These are phyloP conservation scores for Prunus mira DNA, from an alignment of 306 rosid species.

Conservation along the genomic window DNA sequence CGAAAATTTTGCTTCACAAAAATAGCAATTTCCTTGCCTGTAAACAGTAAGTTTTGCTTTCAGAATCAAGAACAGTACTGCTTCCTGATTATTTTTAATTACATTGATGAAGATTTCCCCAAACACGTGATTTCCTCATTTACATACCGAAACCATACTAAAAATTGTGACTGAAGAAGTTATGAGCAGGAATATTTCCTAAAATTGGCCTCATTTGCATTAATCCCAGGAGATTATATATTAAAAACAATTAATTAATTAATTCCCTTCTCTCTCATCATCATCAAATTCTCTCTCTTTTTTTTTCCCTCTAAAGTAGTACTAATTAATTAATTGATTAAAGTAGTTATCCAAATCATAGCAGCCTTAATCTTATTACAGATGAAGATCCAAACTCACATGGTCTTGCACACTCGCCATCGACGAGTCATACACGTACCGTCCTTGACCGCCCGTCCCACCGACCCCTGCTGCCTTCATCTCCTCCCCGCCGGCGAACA, in stretches of 20 bases:
- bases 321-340: neutral
- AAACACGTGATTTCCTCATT: neutral
- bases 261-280: neutral
- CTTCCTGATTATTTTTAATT: too few species aligned
- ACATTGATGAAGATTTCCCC: too few species aligned
- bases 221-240: neutral
- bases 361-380: constrained; percentile 32
- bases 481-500: constrained; percentile 50
- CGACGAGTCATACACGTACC: constrained; percentile 48
- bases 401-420: constrained; percentile 48
- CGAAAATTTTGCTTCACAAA: neutral
- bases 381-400: constrained; percentile 93
- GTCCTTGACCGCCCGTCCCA: constrained; percentile 34
- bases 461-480: constrained; percentile 26
- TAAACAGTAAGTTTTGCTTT: neutral
- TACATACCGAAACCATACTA: neutral
- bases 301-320: neutral
- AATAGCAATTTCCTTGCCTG: neutral
- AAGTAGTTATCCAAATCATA: neutral
- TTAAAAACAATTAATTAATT: neutral
- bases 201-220: constrained; percentile 1
- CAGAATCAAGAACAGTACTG: neutral
- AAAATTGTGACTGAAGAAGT: neutral
- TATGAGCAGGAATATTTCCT: too few species aligned
- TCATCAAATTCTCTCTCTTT: constrained; percentile 6